Evolutionary conservation across 352 stramenopile genomes (phyloP), one percentile per base, ranked within the genome.

Genomic region (Phytophthora idaei): DNA sequence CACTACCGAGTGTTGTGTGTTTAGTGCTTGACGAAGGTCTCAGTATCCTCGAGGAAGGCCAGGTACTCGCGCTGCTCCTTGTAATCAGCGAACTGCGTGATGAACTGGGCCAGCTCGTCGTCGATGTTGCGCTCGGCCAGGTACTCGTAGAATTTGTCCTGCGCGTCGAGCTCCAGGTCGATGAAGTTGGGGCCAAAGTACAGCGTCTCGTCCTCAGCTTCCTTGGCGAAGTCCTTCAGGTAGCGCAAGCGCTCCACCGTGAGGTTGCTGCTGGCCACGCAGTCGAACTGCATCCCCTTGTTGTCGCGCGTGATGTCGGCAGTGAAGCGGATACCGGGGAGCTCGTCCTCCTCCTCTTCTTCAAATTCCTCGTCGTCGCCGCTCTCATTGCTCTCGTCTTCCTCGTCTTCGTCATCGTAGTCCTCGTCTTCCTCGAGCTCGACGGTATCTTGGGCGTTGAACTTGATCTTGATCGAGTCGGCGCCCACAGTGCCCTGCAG

Each of bases 61-160:
- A 93, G 63, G 64, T 93, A 95, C 74, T 95, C 83, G 73, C 85
- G 83, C 71, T 95, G 87, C 76, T 95, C 85, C 74, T 95, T 95
- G 41, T 93, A 69, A 67, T 95, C 87, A 34, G 85, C 79, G 61
- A 84, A 95, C 71, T 93, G 79, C 61, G 81, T 85, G 63, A 95
- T 93, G 67, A 95, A 93, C 74, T 90, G 78, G n/a, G 85, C 85
- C 46, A 95, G 64, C 29, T 91, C 81, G 76, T 95, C 85, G 73
- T 95, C 83, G 49, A 95, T 83, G 71, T 92, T 80, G 66, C 80
- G 85, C 29, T 88, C 80, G 14, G 80, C 79, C 48, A 95, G 67
- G 76, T 93, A 95, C 51, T 75, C 61, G 80, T 92, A 91, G 55
- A 95, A 83, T 49, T 86, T 71, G 68, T 93, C 81, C 71, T 95